Base-by-base conservation (phyloP, 768 basidiomycete species). In the Royoungia palumana region DNA sequence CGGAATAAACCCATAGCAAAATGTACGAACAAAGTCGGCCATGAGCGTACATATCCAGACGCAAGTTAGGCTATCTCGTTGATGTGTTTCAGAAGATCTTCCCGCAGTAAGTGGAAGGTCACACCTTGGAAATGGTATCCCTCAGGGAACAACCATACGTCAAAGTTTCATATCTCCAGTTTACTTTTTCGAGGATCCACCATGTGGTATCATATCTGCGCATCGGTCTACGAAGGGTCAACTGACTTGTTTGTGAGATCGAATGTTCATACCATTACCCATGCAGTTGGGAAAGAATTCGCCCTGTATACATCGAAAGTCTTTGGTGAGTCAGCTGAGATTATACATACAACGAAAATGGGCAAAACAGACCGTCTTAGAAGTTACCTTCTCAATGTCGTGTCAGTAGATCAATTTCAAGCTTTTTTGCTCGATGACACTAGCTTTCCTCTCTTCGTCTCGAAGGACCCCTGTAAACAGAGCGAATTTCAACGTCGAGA, bases 81-180 rank as follows among this genome's bases (percentile, higher is more conserved):
- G 16, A 75, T 62, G 72, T 72, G 73, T 7, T 63, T 65, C 35
- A 54, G 57, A 19, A 72, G 61, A 9, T 68, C 71, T 41, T 54
- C 53, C 53, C 74, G 50, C 69, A 68, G 70, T 69, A 71, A 46
- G 65, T 51, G 54, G 56, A 70, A 17, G 60, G 49, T 19, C 60
- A 54, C 32, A 48, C 60, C 47, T 59, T 53, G 24, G 37, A 53
- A 38, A 61, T 36, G 17, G 57, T 49, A 4, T 13, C 30, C 49
- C 50, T 11, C 57, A 56, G 11, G 55, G 56, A 55, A 54, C 11
- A 50, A 57, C 53, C 56, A 55, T 17, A 58, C 27, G 8, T 25
- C 24, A 49, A 53, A 34, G 64, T 54, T 40, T 62, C 57, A 21
- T 57, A 47, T 37, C 55, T 58, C 21, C n/a, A 38, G 20, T 20